Base-by-base conservation (phyloP, 345 rosid species). In the Boechera divaricarpa region DNA sequence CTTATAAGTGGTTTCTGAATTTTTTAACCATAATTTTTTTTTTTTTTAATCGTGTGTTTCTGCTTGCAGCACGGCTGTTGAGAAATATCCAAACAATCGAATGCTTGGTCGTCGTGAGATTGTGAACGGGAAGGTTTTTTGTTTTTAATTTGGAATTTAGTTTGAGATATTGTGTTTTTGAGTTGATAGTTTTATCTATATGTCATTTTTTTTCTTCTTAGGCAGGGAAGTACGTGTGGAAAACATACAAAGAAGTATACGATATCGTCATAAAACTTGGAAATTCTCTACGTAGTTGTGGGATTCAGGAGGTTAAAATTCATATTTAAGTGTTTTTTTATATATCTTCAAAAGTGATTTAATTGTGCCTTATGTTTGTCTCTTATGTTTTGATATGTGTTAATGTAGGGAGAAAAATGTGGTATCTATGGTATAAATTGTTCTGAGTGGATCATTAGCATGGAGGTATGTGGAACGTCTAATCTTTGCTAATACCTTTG, bases 391-490 rank as follows among this genome's bases (percentile, higher is more conserved):
- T 51, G 6, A 32, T 26, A 44, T 67, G 59, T 75, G 56, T 41
- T 55, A 67, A 55, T 78, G 53, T 76, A 92, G 98, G 85, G 90
- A 67, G 90, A 63, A 4, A 89, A 86, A 83, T 92, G 98, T 76
- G 96, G 98, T 57, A 87, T 90, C 65, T 92, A 80, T 62, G 98
- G 98, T 61, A 88, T 87, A 72, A 92, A 92, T 41, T 84, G 82
- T 47, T 36, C 94, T 3, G 92, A 90, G 73, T 92, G 98, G 98
- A 78, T 90, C 72, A 86, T 92, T 67, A 89, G 98, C 88, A 90
- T 92, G 98, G 92, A 92, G 96, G 97, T 91, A 78, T 13, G 35
- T 47, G 5, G 5, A 56, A 38, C 24, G 3, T 18, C 7, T 64
- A 10, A 58, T 31, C 15, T 51, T 55, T 64, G 59, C 31, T 58